These are phyloP conservation scores for Citrus trifoliata DNA, from an alignment of 345 rosid species.

Conservation along the genomic window DNA sequence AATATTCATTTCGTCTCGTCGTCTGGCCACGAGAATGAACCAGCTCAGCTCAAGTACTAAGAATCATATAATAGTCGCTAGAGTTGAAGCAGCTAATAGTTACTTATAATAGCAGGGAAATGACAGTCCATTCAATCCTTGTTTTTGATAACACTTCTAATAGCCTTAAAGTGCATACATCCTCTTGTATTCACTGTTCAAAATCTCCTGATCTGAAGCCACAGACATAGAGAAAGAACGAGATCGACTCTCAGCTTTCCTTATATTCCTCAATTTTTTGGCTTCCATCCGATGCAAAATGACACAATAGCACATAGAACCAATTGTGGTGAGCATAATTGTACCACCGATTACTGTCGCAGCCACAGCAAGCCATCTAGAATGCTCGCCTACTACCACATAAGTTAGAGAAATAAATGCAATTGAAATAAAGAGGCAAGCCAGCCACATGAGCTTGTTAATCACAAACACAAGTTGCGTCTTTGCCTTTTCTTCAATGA, in stretches of 20 bases:
- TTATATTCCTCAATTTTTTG: constrained; percentile 64
- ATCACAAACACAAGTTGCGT: constrained; percentile 94
- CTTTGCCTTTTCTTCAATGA: constrained; percentile 95
- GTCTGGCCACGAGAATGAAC: not conserved
- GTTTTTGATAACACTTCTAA: not conserved
- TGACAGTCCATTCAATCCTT: not conserved
- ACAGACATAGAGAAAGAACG: constrained; percentile 74
- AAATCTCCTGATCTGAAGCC: constrained; percentile 71
- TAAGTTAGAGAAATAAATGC: constrained; percentile 87
- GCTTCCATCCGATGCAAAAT: constrained; percentile 83
- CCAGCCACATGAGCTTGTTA: constrained; percentile 98
- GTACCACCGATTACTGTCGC: constrained; percentile 77
- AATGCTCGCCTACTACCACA: constrained; percentile 80
- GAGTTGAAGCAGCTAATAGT: not conserved
- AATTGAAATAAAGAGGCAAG: constrained; percentile 87
- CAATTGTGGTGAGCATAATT: constrained; percentile 92
- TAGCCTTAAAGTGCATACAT: constrained; percentile 68
- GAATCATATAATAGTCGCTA: not conserved
- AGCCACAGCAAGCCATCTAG: constrained; percentile 77
- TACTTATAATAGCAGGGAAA: not conserved
- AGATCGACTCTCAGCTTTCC: constrained; percentile 78
- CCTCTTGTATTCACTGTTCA: constrained; percentile 80
- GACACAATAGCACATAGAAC: constrained; percentile 92
- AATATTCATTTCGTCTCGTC: not conserved
- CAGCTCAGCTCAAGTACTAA: constrained; percentile 9